phyloP scores from a whole-genome alignment of 2,329 filamentous ascomycete genomes.

The Trichoderma oligosporum region DNA sequence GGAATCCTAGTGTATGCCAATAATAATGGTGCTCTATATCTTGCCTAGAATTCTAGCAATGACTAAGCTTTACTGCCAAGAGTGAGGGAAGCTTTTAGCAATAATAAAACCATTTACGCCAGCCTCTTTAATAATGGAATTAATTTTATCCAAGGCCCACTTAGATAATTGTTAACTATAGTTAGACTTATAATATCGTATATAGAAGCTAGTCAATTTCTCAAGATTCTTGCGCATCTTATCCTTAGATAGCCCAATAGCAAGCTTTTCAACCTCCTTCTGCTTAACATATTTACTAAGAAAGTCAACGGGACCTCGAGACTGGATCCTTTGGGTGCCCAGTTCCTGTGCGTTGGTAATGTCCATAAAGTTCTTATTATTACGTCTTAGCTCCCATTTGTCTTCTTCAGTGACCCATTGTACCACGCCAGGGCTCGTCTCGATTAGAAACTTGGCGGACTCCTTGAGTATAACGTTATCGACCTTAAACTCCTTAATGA shows the following conservation, averaged over 20 bases:
- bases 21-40: conserved; percentile 80
- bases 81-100: conserved; percentile 71
- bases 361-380: conserved; percentile 88
- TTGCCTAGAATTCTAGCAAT: conserved; percentile 88
- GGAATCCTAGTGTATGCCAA: conserved; percentile 91
- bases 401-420: conserved; percentile 89
- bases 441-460: conserved; percentile 62
- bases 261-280: conserved; percentile 62
- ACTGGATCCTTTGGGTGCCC: conserved; percentile 44
- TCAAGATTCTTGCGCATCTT: conserved; percentile 77
- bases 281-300: conserved; percentile 64
- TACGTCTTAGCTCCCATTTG: conserved; percentile 84
- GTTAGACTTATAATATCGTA: conserved; percentile 74
- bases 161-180: conserved; percentile 79
- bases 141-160: conserved; percentile 77
- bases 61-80: conserved; percentile 86
- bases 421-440: conserved; percentile 77
- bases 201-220: conserved; percentile 74
- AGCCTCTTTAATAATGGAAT: conserved; percentile 64
- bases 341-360: conserved; percentile 70
- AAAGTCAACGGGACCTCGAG: conserved; percentile 49
- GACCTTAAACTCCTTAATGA: conserved; percentile 50
- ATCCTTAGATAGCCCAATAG: conserved; percentile 66
- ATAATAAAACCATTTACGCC: conserved; percentile 66
- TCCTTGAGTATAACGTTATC: conserved; percentile 49